Evolutionary conservation across 2,329 filamentous ascomycete species (phyloP), one percentile per base, ranked within the genome.

Genomic region (Hypocrella siamensis): DNA sequence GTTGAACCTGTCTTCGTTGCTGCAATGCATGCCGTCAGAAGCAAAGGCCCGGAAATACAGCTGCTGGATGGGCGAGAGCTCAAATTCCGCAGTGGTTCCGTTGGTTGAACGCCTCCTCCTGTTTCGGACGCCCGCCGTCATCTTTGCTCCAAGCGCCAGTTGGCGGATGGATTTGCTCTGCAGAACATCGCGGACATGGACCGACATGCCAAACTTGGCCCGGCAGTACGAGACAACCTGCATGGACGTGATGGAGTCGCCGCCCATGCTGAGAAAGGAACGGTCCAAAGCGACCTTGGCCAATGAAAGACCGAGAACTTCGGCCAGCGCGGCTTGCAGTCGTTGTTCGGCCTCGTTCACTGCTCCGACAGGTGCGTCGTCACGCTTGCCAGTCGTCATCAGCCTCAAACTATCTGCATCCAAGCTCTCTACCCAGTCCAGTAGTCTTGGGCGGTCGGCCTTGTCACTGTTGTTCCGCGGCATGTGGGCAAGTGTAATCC

Each of bases 201-300:
- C n/a, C 3, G 16, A 29, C 17, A 5, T 29, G 14, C 14, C 3
- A 11, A 11, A 16, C 12, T 29, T 17, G 16, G 9, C n/a, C 28
- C 28, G 31, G 25, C 5, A 34, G 21, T 15, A 26, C 14, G 25
- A 26, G 6, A 14, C 12, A 6, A 14, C 25, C n/a, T 26, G 25
- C 35, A 38, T 40, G 6, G 38, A 35, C 15, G 28, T 28, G 22
- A 40, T 36, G 6, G 34, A 38, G 17, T 40, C 38, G 15, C 38
- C 38, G 2, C 38, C 38, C n/a, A 38, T 28, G 4, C 28, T 10
- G 14, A 40, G 25, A 17, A 38, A 40, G 32, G 28, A 36, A 19
- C 38, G 34, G 26, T 40, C 35, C 11, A 33, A 30, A 4, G 24
- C 22, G 4, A 38, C 30, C 5, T n/a, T 25, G 9, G 18, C 17